These are phyloP conservation scores for Coemansia sp. DNA, from an alignment of 192 early-diverging fungal genomes.

Conservation along the genomic window DNA sequence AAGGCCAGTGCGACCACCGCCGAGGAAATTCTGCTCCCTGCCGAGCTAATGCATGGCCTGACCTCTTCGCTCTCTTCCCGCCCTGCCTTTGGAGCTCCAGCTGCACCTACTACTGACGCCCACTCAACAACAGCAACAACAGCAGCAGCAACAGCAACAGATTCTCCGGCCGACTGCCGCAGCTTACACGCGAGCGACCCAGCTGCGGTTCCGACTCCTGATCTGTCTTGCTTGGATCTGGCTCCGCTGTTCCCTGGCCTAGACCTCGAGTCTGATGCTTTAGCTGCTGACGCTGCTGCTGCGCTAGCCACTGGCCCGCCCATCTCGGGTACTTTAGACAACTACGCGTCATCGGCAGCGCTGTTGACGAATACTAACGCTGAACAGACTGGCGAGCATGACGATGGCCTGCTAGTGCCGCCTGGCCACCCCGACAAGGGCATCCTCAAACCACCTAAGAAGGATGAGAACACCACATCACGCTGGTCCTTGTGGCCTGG, in stretches of 20 bases:
- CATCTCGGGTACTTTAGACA: too few species aligned
- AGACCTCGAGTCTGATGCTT: neutral
- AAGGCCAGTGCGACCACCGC: constrained; percentile 48
- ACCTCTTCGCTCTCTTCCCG: constrained; percentile 29
- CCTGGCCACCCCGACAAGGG: constrained; percentile 29
- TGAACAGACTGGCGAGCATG: neutral
- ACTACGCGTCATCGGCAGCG: neutral
- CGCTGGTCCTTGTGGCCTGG: constrained; percentile 47
- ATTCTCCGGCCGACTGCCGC: neutral
- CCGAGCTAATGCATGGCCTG: constrained; percentile 43
- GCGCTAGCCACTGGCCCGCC: too few species aligned
- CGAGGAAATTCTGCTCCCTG: constrained; percentile 47
- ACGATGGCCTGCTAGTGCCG: neutral
- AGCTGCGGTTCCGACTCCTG: neutral
- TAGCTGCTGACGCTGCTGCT: neutral
- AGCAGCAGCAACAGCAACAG: too few species aligned
- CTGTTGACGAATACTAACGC: too few species aligned
- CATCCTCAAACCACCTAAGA: constrained; percentile 42
- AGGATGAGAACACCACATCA: constrained; percentile 21
- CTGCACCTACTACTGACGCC: neutral
- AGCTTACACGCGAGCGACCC: neutral
- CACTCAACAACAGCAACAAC: too few species aligned
- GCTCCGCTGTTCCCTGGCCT: constrained; percentile 34
- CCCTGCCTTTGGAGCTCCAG: neutral
- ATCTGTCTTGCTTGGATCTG: constrained; percentile 15